These are phyloP conservation scores for Haemoproteus tartakovskyi DNA, from an alignment of 169 alveolate species.

Conservation along the genomic window DNA sequence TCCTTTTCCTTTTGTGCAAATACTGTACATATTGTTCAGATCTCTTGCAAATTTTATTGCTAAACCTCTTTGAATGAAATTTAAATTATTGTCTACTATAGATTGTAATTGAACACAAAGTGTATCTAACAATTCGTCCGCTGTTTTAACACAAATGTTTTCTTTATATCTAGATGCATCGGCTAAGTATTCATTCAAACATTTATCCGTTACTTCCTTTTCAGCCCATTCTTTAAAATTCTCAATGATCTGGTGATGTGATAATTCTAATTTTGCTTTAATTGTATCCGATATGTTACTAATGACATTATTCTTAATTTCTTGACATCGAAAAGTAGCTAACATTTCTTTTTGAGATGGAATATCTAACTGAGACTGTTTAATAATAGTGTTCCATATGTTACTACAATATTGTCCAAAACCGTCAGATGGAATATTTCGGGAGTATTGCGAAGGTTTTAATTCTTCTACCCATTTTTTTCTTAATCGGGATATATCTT, in stretches of 20 bases:
- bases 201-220: slow-evolving; percentile 45
- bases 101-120: slow-evolving; percentile 67
- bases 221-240: slow-evolving; percentile 68
- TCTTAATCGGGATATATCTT: slow-evolving; percentile 69
- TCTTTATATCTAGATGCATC: slow-evolving; percentile 75
- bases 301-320: slow-evolving; percentile 75
- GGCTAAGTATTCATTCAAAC: slow-evolving; percentile 66
- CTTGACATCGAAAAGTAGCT: slow-evolving; percentile 83
- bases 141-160: slow-evolving; percentile 62
- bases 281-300: slow-evolving; percentile 25
- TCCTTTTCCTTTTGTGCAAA: slow-evolving; percentile 58
- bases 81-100: slow-evolving; percentile 68
- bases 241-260: slow-evolving; percentile 21
- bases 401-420: slow-evolving; percentile 76
- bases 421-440: slow-evolving; percentile 87
- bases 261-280: slow-evolving; percentile 29
- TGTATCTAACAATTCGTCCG: slow-evolving; percentile 54
- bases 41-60: slow-evolving; percentile 61
- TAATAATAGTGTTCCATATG: slow-evolving; percentile 79
- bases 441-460: slow-evolving; percentile 77
- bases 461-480: slow-evolving; percentile 70
- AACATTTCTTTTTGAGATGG: slow-evolving; percentile 87
- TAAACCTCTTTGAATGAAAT: slow-evolving; percentile 54
- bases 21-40: slow-evolving; percentile 66
- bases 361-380: slow-evolving; percentile 84